A percentile compares a stretch with the other conserved stretches of the same genome.
Evolutionary conservation across 2,329 filamentous ascomycete species (phyloP).

Genomic region (Xylaria sp.): DNA sequence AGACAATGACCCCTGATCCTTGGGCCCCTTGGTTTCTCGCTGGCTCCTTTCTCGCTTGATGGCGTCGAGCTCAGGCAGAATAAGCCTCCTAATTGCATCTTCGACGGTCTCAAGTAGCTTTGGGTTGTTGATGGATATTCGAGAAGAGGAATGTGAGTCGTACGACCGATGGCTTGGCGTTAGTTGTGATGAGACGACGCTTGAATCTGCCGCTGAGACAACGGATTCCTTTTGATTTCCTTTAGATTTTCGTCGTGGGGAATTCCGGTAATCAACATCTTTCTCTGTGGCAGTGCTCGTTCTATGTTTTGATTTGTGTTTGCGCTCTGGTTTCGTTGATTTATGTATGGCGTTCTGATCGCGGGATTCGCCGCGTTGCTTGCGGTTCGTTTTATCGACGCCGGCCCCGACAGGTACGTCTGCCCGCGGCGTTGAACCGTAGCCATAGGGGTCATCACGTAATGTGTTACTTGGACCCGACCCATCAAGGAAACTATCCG

Average conservation of each 20-base stretch:
- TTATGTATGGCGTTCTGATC: conserved; percentile 47
- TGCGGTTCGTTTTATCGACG: conserved; percentile 52
- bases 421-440: conserved; percentile 46
- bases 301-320: conserved; percentile 55
- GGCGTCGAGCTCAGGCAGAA: conserved; percentile 88
- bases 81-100: conserved; percentile 87
- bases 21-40: conserved; percentile 60
- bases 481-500: conserved; percentile 67
- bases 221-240: conserved; percentile 58
- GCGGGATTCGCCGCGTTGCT: conserved; percentile 50
- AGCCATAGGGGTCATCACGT: conserved; percentile 28
- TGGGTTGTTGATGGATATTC: conserved; percentile 87
- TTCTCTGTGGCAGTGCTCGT: conserved; percentile 57
- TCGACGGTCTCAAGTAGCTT: conserved; percentile 90
- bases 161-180: conserved; percentile 61
- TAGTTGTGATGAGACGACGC: conserved; percentile 59
- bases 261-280: conserved; percentile 52
- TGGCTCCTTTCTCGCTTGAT: conserved; percentile 89
- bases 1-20: conserved; percentile 65
- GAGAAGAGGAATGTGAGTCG: conserved; percentile 61
- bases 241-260: conserved; percentile 57
- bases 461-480: conserved; percentile 45
- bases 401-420: conserved; percentile 47
- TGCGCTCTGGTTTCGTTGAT: conserved; percentile 55
- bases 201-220: conserved; percentile 60